Percentiles rank a stretch among this genome's conserved stretches.
Evolutionary conservation across 2,329 filamentous ascomycete genomes (phyloP).

Genomic region (Paradendryphiella salina): DNA sequence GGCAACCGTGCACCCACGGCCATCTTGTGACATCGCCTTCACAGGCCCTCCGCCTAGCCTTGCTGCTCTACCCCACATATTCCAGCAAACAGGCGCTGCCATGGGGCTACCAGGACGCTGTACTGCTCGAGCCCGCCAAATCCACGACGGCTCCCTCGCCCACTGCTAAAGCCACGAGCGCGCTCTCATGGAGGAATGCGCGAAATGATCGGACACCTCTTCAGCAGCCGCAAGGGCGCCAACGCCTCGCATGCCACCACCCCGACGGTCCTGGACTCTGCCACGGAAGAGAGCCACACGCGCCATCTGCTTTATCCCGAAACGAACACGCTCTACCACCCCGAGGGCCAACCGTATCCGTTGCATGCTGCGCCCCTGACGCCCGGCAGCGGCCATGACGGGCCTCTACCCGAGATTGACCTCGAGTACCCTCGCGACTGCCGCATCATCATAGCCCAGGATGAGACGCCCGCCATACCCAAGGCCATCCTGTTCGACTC

Average conservation of each 20-base stretch:
- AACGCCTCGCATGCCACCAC: constrained; percentile 28
- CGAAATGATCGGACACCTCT: constrained; percentile 49
- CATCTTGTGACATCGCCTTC: neutral
- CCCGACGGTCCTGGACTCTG: constrained; percentile 41
- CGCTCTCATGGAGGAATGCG: constrained; percentile 20
- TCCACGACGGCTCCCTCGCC: constrained; percentile 20
- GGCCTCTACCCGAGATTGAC: constrained; percentile 47
- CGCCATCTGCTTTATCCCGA: constrained; percentile 49
- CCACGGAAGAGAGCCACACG: constrained; percentile 49
- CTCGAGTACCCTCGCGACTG: constrained; percentile 49
- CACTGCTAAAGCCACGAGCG: constrained; percentile 19
- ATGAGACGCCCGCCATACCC: constrained; percentile 43
- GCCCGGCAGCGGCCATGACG: constrained; percentile 41
- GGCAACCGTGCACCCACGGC: neutral
- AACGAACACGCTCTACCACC: constrained; percentile 40
- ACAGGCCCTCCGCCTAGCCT: neutral
- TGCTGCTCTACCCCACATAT: neutral
- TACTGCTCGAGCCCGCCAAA: constrained; percentile 28
- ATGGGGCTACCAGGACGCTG: constrained; percentile 35
- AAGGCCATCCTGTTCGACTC: constrained; percentile 50
- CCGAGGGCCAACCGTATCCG: constrained; percentile 45
- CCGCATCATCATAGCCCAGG: constrained; percentile 51
- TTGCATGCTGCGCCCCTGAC: constrained; percentile 36
- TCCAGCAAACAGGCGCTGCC: constrained; percentile 15
- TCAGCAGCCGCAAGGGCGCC: constrained; percentile 42